Conservation (phyloP, 2,329 filamentous ascomycete species). For the Chalara sp. region DNA sequence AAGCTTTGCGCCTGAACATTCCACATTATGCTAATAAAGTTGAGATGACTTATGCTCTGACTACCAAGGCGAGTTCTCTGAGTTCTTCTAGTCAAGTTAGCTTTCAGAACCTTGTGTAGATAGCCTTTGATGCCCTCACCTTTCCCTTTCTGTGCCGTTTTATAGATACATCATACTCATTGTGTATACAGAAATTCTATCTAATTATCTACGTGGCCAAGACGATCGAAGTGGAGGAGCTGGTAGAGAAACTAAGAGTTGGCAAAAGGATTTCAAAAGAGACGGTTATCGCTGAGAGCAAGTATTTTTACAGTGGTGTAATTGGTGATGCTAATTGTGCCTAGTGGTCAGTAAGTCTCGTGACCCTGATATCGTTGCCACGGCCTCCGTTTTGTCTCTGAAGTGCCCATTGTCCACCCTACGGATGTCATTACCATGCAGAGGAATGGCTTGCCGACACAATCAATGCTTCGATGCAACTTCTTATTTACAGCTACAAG, state of each 20-base stretch:
- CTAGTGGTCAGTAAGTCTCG: conserved; percentile 73
- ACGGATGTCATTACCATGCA: conserved; percentile 72
- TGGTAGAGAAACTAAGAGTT: conserved; percentile 60
- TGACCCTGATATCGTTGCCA: conserved; percentile 84
- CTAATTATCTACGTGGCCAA: conserved; percentile 71
- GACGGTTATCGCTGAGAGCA: conserved; percentile 79
- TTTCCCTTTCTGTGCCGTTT: neutral
- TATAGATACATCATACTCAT: conserved; percentile 10
- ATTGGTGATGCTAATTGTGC: conserved; percentile 7
- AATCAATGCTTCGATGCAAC: conserved; percentile 92
- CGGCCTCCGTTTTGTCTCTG: conserved; percentile 80
- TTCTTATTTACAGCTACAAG: conserved; percentile 87
- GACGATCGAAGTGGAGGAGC: conserved; percentile 60
- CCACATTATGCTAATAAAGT: conserved; percentile 67
- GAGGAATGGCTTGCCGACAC: conserved; percentile 74
- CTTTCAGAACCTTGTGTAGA: conserved; percentile 8
- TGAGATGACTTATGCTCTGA: conserved; percentile 86
- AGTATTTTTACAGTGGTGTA: conserved; percentile 25
- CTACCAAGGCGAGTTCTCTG: conserved; percentile 61
- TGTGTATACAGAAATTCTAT: conserved; percentile 55
- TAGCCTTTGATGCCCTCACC: neutral
- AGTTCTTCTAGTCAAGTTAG: conserved; percentile 16
- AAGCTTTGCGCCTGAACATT: conserved; percentile 61
- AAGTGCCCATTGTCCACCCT: conserved; percentile 89
- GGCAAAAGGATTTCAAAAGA: conserved; percentile 72